Evolutionary conservation across 257 asterid genomes (phyloP), one percentile per base, ranked within the genome.

Genomic region (Salvia miltiorrhiza): DNA sequence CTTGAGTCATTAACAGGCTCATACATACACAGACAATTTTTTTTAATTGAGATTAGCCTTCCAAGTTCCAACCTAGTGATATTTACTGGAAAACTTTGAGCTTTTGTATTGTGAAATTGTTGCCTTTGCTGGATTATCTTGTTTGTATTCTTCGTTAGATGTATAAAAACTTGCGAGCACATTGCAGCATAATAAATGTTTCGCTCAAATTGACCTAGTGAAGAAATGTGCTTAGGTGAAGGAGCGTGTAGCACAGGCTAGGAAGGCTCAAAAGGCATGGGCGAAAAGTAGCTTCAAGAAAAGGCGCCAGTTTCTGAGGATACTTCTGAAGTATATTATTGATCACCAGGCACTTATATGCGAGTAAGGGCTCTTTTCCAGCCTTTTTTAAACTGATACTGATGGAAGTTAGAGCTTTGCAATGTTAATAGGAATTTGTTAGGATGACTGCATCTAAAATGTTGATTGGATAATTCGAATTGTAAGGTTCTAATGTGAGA

Each of bases 301-400:
- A 84, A 87, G 99, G 73, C 95, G 99, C 58, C 93, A 83, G 73
- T 91, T 94, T 82, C 82, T 94, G 50, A 83, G 97, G 82, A 94
- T 94, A 77, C 97, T 94, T 79, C 84, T 94, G 82, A 94, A 94
- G 82, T 94, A 89, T 77, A 94, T 94, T 53, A 81, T 94, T 63
- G 97, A 94, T 57, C 96, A 94, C 73, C 99, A 94, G 78, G 90
- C 87, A 63, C 97, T 91, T 68, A 94, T 94, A 79, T 94, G 99
- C 97, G 96, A 94, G 99, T 94, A 83, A 82, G 95, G 72, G 72
- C 59, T n/a, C n/a, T n/a, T n/a, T 26, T 69, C 47, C 39, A n/a
- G 70, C 30, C 32, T 44, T 20, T 13, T 37, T 35, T 67, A 35
- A 71, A 35, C 17, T 21, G 21, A 43, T 39, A 63, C 7, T 32